These are phyloP conservation scores for Fusarium nematophilum DNA, from an alignment of 2,329 filamentous ascomycete genomes.

Conservation along the genomic window DNA sequence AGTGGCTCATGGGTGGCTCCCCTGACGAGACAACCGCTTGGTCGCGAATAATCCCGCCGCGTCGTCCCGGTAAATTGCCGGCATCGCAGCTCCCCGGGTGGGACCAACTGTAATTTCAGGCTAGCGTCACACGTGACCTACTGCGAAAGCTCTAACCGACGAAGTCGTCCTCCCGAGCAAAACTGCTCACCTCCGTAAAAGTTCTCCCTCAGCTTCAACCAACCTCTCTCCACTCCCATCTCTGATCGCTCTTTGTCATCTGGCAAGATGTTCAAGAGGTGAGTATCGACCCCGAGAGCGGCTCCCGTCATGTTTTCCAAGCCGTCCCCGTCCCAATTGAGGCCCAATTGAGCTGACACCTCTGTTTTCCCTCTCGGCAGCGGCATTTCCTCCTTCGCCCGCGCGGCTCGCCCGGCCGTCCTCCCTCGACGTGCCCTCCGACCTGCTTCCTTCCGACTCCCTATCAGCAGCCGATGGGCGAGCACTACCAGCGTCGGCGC, in stretches of 20 bases:
- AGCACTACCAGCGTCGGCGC: slow-evolving; percentile 68
- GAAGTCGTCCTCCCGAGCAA: slow-evolving; percentile 58
- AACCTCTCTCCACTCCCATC: slow-evolving; percentile 69
- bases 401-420: slow-evolving; percentile 71
- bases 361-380: slow-evolving; percentile 55
- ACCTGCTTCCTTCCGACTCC: slow-evolving; percentile 66
- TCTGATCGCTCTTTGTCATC: slow-evolving; percentile 74
- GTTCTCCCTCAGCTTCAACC: slow-evolving; percentile 61
- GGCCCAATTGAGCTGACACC: slow-evolving; percentile 58
- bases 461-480: slow-evolving; percentile 68
- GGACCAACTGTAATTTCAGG: slow-evolving; percentile 41
- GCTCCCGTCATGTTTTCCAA: slow-evolving; percentile 43
- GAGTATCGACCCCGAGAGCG: slow-evolving; percentile 55
- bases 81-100: slow-evolving; percentile 41
- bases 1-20: too few species aligned
- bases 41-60: slow-evolving; percentile 44
- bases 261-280: slow-evolving; percentile 88
- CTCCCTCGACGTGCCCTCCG: slow-evolving; percentile 67
- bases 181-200: slow-evolving; percentile 61
- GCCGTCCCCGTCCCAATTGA: slow-evolving; percentile 56
- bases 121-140: slow-evolving; percentile 53
- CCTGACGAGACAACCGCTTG: slow-evolving; percentile 30
- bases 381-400: slow-evolving; percentile 74
- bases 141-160: slow-evolving; percentile 58
- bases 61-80: slow-evolving; percentile 47